These are phyloP conservation scores for Beverwykella pulmonaria DNA, from an alignment of 495 filamentous ascomycete species.

Conservation along the genomic window DNA sequence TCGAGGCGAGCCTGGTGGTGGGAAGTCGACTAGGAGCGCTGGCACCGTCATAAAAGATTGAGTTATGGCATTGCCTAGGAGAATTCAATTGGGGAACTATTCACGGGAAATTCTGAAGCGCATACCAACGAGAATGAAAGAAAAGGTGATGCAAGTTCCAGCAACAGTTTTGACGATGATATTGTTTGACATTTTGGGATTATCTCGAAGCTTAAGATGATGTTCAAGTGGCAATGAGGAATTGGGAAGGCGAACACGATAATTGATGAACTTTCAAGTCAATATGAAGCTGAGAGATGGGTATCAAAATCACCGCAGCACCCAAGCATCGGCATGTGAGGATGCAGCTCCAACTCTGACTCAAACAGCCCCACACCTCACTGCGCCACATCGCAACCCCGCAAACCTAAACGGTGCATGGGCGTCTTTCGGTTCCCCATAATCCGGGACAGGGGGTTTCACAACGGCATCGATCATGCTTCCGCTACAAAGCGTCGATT, in stretches of 20 bases:
- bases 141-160: conserved; percentile 37
- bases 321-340: background rate
- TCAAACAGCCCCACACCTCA: background rate
- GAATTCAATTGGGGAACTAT: background rate
- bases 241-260: background rate
- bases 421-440: conserved; percentile 17
- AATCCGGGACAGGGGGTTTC: background rate
- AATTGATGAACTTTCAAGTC: background rate
- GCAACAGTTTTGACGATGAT: conserved; percentile 31
- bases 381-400: too few relatives aligned
- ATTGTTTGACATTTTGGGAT: conserved; percentile 32
- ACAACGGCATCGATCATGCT: background rate
- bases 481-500: background rate
- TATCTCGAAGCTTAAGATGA: background rate
- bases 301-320: background rate
- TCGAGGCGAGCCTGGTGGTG: conserved; percentile 45
- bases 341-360: background rate
- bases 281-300: background rate
- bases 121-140: conserved; percentile 52
- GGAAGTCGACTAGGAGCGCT: conserved; percentile 52
- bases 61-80: conserved; percentile 54
- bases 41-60: conserved; percentile 57
- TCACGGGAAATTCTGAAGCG: background rate
- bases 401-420: background rate
- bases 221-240: background rate